Evolutionary conservation across 2,329 filamentous ascomycete species (phyloP), one percentile per base, ranked within the genome.

Genomic region (Diaporthe citriasiana): DNA sequence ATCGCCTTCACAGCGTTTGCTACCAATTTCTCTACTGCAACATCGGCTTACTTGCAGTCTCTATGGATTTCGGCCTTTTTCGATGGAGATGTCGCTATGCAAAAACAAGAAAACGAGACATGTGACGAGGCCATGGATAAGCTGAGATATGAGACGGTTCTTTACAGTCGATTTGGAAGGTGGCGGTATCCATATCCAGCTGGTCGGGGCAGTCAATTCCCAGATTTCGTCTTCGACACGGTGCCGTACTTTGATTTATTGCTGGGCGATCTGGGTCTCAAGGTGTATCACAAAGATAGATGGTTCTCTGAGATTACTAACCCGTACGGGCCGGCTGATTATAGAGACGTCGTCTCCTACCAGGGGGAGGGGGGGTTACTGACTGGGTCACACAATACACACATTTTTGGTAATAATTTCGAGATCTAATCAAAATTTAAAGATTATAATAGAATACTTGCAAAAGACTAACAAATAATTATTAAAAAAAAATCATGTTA

Each of bases 151-250:
- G 87, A 93, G 77, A 90, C 92, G 0, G 87, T 91, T 33, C 83
- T 95, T 60, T 87, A 93, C 79, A 91, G 88, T 27, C 89, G 93
- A 50, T 96, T 93, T 80, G 92, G 92, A 6, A 90, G 87, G 76
- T 92, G 92, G 88, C 87, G 93, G 35, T 93, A 93, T 78, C 90
- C 92, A 6, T 93, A 93, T 78, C 90, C 92, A 6, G 56, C 33
- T 47, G 0, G 87, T 0, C 91, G 90, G 78, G 93, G 93, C 1
- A 85, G 84, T 51, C 87, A 85, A 79, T 86, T 88, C 73, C 92
- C 92, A 0, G 93, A 94, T 80, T 92, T 95, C 76, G 91, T 94
- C 25, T 95, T 96, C 79, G 94, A 97, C 81, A 89, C 89, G 0
- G 80, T 96, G 71, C 93, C 93, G 5, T 97, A 95, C 74, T 80